phyloP scores from a whole-genome alignment of 2,329 filamentous ascomycete species.

The Penicillium sp. region DNA sequence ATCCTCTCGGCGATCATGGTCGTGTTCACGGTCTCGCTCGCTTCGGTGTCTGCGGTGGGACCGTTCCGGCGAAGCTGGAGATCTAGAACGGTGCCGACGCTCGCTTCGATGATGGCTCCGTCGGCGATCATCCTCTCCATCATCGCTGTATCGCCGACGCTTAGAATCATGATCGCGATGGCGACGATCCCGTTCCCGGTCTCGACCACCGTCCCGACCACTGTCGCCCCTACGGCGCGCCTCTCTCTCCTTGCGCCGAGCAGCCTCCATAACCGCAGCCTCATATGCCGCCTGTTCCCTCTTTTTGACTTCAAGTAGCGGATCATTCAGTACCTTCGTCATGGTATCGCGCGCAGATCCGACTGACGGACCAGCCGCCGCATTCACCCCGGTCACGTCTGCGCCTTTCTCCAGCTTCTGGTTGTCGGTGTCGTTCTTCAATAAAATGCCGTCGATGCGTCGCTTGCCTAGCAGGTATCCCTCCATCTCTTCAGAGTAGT shows the following conservation, averaged over 20 bases:
- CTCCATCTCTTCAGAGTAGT: constrained; percentile 82
- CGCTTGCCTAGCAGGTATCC: constrained; percentile 91
- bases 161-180: constrained; percentile 30
- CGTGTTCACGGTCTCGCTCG: constrained; percentile 28
- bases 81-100: constrained; percentile 32
- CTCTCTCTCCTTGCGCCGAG: constrained; percentile 36
- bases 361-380: constrained; percentile 53
- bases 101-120: constrained; percentile 27
- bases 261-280: constrained; percentile 51
- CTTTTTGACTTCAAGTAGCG: constrained; percentile 88
- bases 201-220: constrained; percentile 23
- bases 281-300: constrained; percentile 84
- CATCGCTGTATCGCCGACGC: constrained; percentile 31
- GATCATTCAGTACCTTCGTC: constrained; percentile 86
- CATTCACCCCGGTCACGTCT: constrained; percentile 29
- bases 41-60: constrained; percentile 32
- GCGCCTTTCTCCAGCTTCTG: constrained; percentile 78
- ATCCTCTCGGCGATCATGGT: constrained; percentile 27
- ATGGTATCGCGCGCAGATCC: constrained; percentile 79
- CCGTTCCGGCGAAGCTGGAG: constrained; percentile 29
- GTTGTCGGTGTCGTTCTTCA: constrained; percentile 73
- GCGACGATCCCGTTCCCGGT: constrained; percentile 26
- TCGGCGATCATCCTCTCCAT: constrained; percentile 29
- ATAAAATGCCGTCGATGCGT: constrained; percentile 77
- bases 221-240: constrained; percentile 20